Percentiles rank a stretch among this genome's conserved stretches.
These are phyloP conservation scores for Dactylonectria macrodidyma DNA, from an alignment of 2,329 filamentous ascomycete genomes.

Conservation along the genomic window DNA sequence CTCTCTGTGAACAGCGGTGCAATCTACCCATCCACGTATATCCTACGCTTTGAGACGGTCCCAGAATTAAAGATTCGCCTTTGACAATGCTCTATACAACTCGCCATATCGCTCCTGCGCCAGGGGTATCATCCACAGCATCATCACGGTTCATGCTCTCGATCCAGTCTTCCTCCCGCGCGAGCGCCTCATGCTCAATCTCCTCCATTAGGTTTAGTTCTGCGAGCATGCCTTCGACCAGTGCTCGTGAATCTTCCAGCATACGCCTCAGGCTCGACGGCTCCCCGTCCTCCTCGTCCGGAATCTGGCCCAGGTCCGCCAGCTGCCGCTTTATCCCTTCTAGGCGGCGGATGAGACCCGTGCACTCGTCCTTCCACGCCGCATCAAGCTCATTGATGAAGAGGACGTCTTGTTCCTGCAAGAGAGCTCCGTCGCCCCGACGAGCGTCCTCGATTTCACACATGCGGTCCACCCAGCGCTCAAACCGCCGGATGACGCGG, in stretches of 20 bases:
- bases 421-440: slow-evolving; percentile 52
- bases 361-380: slow-evolving; percentile 72
- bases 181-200: slow-evolving; percentile 71
- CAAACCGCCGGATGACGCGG: slow-evolving; percentile 70
- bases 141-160: slow-evolving; percentile 64
- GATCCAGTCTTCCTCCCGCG: slow-evolving; percentile 73
- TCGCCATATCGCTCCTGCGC: slow-evolving; percentile 66
- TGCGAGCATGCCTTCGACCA: slow-evolving; percentile 73
- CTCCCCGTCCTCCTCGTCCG: slow-evolving; percentile 31
- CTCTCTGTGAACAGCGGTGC: background rate
- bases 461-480: slow-evolving; percentile 69
- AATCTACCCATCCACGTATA: slow-evolving; percentile 3
- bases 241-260: slow-evolving; percentile 61
- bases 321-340: slow-evolving; percentile 68
- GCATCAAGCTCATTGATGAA: slow-evolving; percentile 71
- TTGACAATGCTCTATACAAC: slow-evolving; percentile 43
- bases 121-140: slow-evolving; percentile 53
- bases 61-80: background rate
- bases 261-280: slow-evolving; percentile 61
- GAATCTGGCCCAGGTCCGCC: slow-evolving; percentile 57
- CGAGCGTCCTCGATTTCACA: slow-evolving; percentile 64
- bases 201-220: slow-evolving; percentile 75
- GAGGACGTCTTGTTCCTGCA: slow-evolving; percentile 55
- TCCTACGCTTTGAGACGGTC: slow-evolving; percentile 1
- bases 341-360: slow-evolving; percentile 66